phyloP scores from a whole-genome alignment of 768 basidiomycete species.

The Rhodotorula diobovata region DNA sequence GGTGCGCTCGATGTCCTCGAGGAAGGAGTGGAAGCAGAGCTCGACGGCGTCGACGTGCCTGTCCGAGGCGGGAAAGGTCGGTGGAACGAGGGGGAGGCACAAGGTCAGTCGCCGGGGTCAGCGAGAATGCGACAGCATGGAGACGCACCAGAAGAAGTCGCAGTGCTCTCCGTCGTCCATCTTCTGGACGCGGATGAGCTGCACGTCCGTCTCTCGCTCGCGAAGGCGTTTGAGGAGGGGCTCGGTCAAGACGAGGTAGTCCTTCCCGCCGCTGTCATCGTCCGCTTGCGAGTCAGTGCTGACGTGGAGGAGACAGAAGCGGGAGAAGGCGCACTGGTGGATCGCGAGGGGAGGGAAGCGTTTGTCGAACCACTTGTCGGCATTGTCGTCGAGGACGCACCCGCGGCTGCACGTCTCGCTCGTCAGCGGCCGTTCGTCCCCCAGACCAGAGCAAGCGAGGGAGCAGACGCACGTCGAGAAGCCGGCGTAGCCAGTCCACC shows the following conservation, averaged over 20 bases:
- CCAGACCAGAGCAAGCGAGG: neutral
- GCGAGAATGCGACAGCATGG: too few species aligned
- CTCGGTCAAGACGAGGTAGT: slow-evolving; percentile 52
- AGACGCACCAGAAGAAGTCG: slow-evolving; percentile 45
- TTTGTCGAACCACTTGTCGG: slow-evolving; percentile 53
- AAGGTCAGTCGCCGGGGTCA: neutral
- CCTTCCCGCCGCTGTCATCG: slow-evolving; percentile 49
- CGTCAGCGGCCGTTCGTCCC: neutral
- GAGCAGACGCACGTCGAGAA: slow-evolving; percentile 44
- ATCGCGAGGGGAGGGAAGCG: slow-evolving; percentile 52
- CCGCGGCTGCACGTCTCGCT: slow-evolving; percentile 46
- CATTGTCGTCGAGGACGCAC: slow-evolving; percentile 48
- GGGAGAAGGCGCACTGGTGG: slow-evolving; percentile 38
- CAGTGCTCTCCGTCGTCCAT: slow-evolving; percentile 51
- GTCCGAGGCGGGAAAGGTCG: too few species aligned
- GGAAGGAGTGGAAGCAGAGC: slow-evolving; percentile 45
- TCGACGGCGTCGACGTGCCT: slow-evolving; percentile 54
- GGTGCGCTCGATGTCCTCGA: slow-evolving; percentile 51
- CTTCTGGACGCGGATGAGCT: slow-evolving; percentile 51
- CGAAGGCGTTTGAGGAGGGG: slow-evolving; percentile 52
- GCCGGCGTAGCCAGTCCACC: slow-evolving; percentile 51
- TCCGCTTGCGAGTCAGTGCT: neutral
- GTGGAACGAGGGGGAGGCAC: slow-evolving; percentile 21
- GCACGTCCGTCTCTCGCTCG: slow-evolving; percentile 50
- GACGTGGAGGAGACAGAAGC: neutral